Base-by-base conservation (phyloP, 2,329 filamentous ascomycete genomes). In the Shiraia sp. region DNA sequence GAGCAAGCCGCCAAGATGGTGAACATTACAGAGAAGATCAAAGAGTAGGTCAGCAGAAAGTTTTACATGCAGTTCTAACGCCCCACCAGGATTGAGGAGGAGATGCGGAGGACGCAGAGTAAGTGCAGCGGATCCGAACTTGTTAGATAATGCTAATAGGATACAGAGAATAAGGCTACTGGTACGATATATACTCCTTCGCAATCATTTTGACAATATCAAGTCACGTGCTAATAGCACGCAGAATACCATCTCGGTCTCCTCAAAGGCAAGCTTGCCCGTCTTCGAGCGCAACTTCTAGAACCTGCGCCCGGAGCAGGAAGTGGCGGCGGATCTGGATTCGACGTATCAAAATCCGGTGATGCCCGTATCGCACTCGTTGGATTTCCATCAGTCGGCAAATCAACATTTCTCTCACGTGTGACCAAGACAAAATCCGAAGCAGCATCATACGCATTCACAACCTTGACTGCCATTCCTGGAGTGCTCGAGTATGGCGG, bases 1-100 rank as follows among this genome's bases (percentile, higher is more conserved):
- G n/a, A n/a, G 34, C 25, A 15, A 15, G 28, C 47, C 39, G 66
- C 37, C 61, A 75, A 66, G 64, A 99, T 99, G 93, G 93, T 97
- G 73, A 97, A 97, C 78, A 99, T 99, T 57, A 97, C 93, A 55
- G 95, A 99, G 41, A 97, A 96, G 81, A 99, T 99, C 78, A 99
- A 99, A 80, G 93, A 97, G 92, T 96, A 74, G 65, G 85, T 42
- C 32, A 33, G 33, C 36, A 13, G 59, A 63, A 47, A 56, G 53
- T 59, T 59, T 51, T 43, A 45, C 45, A 36, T 57, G 51, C 55
- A 56, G 57, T 42, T 48, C 52, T 68, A 47, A 68, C 61, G 51
- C 59, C 60, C 57, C 59, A 51, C 53, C 53, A 96, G 92, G 85
- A 99, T 99, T 65, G 93, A 99, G 82, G 91, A 96, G 75, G 93